Conservation (phyloP, 2,329 filamentous ascomycete genomes). For the Aulographum hederae region DNA sequence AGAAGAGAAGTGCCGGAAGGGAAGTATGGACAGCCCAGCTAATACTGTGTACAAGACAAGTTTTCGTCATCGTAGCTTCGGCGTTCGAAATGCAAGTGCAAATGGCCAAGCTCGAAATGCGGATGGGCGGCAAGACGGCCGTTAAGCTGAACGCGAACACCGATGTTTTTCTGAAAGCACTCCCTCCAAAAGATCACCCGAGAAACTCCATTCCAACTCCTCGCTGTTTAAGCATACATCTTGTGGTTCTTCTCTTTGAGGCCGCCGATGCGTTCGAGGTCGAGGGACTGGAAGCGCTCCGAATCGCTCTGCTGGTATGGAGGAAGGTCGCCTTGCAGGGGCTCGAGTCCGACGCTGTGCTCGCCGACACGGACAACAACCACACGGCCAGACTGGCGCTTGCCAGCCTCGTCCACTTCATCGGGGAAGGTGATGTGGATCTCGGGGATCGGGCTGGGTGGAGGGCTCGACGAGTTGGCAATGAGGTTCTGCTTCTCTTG, state of each 20-base stretch:
- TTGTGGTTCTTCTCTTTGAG: slow-evolving; percentile 71
- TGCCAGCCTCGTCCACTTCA: slow-evolving; percentile 70
- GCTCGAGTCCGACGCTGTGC: slow-evolving; percentile 66
- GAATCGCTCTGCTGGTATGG: slow-evolving; percentile 65
- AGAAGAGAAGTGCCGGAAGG: too few relatives aligned
- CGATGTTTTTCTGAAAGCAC: background rate
- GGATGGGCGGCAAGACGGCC: background rate
- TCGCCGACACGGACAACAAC: slow-evolving; percentile 87
- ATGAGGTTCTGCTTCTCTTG: slow-evolving; percentile 66
- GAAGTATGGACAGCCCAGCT: too few relatives aligned
- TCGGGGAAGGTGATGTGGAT: slow-evolving; percentile 98
- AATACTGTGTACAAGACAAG: too few relatives aligned
- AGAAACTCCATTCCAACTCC: background rate
- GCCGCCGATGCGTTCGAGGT: slow-evolving; percentile 86
- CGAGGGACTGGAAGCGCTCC: slow-evolving; percentile 75
- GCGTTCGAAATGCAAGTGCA: background rate
- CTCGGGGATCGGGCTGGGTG: slow-evolving; percentile 68
- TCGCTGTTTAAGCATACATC: background rate
- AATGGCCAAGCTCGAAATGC: background rate
- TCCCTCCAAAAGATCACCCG: background rate
- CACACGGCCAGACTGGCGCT: slow-evolving; percentile 66
- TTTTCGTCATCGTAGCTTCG: background rate
- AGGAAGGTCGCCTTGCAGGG: slow-evolving; percentile 61
- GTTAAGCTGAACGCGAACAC: background rate
- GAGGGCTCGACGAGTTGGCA: slow-evolving; percentile 54